Evolutionary conservation across 495 filamentous ascomycete species (phyloP).

Genomic region (Tuber aestivum): DNA sequence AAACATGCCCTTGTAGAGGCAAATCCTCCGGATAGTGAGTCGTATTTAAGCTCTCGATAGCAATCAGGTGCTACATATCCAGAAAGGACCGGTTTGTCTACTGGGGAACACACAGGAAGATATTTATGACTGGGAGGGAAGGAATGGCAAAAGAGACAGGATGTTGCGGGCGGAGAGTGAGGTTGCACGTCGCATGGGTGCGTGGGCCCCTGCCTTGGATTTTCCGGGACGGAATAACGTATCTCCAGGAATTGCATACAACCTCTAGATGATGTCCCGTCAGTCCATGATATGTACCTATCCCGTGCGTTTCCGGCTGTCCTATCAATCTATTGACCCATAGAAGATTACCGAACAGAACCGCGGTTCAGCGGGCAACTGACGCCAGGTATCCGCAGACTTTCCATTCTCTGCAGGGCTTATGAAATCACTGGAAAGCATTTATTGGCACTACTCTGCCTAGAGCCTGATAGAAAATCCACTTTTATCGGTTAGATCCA

Average conservation of each 20-base stretch:
- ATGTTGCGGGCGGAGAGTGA: conserved; percentile 7
- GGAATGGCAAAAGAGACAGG: neutral
- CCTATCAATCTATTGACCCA: neutral
- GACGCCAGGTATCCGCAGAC: neutral
- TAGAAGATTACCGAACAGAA: neutral
- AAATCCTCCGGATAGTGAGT: conserved; percentile 1
- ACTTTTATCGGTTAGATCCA: neutral
- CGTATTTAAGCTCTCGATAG: neutral
- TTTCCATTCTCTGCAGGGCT: neutral
- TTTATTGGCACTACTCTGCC: neutral
- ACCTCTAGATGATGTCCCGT: neutral
- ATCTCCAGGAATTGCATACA: neutral
- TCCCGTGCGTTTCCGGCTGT: neutral
- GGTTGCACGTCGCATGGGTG: conserved; percentile 20
- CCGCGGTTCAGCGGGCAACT: neutral
- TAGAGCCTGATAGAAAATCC: neutral
- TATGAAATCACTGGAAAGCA: neutral
- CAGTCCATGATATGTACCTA: neutral
- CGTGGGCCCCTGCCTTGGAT: conserved; percentile 12
- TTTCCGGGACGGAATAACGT: conserved; percentile 1
- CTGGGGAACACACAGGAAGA: neutral
- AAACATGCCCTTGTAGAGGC: neutral
- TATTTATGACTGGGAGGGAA: neutral
- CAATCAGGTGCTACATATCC: neutral
- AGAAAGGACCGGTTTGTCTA: neutral